Conservation (phyloP, 306 rosid species). For the Acacia melanoxylon region DNA sequence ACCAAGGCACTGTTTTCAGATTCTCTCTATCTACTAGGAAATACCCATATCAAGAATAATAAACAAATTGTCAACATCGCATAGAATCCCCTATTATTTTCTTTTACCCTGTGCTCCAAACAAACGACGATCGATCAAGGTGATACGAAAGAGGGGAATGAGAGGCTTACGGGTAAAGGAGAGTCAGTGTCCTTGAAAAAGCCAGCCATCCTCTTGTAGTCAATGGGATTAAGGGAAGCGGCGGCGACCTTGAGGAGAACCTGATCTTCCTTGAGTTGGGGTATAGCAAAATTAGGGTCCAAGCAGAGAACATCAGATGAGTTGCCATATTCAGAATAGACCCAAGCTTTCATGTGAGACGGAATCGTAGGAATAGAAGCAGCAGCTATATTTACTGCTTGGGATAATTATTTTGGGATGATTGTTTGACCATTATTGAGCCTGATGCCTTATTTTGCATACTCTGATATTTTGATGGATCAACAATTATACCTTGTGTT, state of each 20-base stretch:
- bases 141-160: neutral
- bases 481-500: too few species aligned
- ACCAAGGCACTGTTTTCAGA: too few species aligned
- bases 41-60: too few species aligned
- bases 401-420: too few species aligned
- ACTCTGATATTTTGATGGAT: too few species aligned
- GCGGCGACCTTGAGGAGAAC: slow-evolving; percentile 57
- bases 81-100: too few species aligned
- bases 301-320: slow-evolving; percentile 49
- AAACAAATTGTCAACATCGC: too few species aligned
- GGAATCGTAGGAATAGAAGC: slow-evolving; percentile 31
- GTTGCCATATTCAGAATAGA: slow-evolving; percentile 47
- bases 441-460: too few species aligned
- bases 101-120: too few species aligned
- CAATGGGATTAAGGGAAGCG: slow-evolving; percentile 54
- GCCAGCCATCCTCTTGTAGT: slow-evolving; percentile 48
- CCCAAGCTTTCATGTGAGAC: slow-evolving; percentile 47
- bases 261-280: slow-evolving; percentile 42
- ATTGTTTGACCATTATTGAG: too few species aligned
- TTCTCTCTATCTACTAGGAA: too few species aligned
- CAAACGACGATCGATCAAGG: too few species aligned
- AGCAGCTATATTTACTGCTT: slow-evolving; percentile 28
- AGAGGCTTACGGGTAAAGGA: slow-evolving; percentile 36
- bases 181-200: slow-evolving; percentile 25
- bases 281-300: slow-evolving; percentile 36